phyloP scores from a whole-genome alignment of 2,329 filamentous ascomycete species.

The Nemania sp. region DNA sequence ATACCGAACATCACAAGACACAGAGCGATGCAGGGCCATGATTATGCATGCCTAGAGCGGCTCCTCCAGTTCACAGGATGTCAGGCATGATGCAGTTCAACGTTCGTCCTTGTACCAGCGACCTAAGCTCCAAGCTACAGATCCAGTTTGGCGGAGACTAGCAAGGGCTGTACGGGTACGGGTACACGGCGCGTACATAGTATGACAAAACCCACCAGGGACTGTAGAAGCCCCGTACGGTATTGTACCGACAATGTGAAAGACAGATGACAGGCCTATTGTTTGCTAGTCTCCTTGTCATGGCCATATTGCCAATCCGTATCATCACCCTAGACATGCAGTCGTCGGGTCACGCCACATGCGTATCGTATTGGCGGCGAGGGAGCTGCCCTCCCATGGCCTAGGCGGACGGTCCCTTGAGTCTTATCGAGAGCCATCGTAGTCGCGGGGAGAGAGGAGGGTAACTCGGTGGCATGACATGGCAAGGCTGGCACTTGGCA shows the following conservation, averaged over 20 bases:
- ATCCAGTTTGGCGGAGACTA: constrained; percentile 19
- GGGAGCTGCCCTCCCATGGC: too few relatives aligned
- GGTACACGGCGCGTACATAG: constrained; percentile 33
- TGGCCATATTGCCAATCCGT: not conserved
- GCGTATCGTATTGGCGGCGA: not conserved
- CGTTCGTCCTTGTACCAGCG: constrained; percentile 10
- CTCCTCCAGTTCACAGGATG: constrained; percentile 2
- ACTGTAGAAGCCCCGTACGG: constrained; percentile 24
- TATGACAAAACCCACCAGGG: constrained; percentile 14
- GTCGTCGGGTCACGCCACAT: not conserved
- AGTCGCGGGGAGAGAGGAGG: not conserved
- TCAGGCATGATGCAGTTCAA: constrained; percentile 21
- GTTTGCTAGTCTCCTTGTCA: not conserved
- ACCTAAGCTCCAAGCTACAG: constrained; percentile 4
- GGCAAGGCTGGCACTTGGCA: not conserved
- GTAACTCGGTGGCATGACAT: not conserved
- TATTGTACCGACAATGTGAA: not conserved
- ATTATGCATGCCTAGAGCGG: constrained; percentile 20
- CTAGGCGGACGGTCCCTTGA: too few relatives aligned
- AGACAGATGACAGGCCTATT: not conserved
- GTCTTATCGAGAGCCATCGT: not conserved
- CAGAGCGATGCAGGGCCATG: constrained; percentile 1
- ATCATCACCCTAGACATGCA: not conserved
- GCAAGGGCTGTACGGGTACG: constrained; percentile 7
- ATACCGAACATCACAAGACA: constrained; percentile 12